Base-by-base conservation (phyloP, 345 rosid genomes). In the Tarenaya hassleriana region DNA sequence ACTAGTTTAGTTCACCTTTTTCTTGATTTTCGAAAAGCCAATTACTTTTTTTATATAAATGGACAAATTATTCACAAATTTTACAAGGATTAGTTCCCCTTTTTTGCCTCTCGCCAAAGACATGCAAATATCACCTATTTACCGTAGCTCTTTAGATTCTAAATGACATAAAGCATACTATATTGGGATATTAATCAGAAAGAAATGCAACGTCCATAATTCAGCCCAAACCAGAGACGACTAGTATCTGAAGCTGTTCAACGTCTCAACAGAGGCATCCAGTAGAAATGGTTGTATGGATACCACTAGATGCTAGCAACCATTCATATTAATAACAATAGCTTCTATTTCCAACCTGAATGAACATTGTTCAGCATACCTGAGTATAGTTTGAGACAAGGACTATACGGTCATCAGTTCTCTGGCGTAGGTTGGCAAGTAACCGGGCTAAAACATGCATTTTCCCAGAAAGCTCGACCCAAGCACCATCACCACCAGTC, bases 391-490 rank as follows among this genome's bases (percentile, higher is more conserved):
- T 92, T 62, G 98, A 92, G 60, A 92, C 98, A 49, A 92, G 88
- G 55, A 92, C 95, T 51, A 92, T 92, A 47, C 98, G 84, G 62
- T 92, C 96, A 75, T 85, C 78, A 37, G 96, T 92, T 70, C 64
- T 75, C 47, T 71, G 78, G 45, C 83, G 88, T 58, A 92, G 79
- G 73, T 83, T 90, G 29, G 84, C 86, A 64, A 92, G 74, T 45
- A 92, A 69, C 63, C 95, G 81, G 41, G 97, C 88, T 73, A 92
- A 74, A 57, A 92, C 91, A 71, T 81, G 96, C 98, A 92, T 88
- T 85, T 92, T 88, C 54, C 98, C 95, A 13, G 98, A 92, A 34
- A 92, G 86, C 67, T 88, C 98, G 60, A 92, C 86, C 98, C 98
- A 91, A 37, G 94, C 77, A 56, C 96, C 98, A 71, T 79, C 77